Evolutionary conservation across 768 basidiomycete species (phyloP).

Genomic region (Suillus occidentalis): DNA sequence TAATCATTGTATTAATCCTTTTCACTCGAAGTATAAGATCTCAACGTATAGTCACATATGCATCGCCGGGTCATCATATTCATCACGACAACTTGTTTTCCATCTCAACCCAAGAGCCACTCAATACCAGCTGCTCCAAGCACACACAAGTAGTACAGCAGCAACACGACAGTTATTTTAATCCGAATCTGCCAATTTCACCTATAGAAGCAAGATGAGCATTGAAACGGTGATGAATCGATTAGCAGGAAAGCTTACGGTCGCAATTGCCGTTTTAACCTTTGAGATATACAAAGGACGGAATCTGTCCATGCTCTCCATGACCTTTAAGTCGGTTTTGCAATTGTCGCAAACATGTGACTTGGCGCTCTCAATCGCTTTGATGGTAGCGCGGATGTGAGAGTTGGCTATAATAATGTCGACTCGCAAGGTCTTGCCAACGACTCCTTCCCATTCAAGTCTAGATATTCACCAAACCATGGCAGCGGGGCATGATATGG

Average conservation of each 20-base stretch:
- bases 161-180: background rate
- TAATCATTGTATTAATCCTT: too few species aligned
- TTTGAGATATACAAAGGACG: background rate
- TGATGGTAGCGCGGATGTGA: background rate
- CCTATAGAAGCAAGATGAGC: constrained; percentile 2
- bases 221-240: constrained; percentile 1
- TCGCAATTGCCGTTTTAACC: constrained; percentile 1
- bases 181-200: background rate
- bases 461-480: constrained; percentile 1
- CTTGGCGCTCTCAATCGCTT: background rate
- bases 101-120: too few species aligned
- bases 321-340: background rate
- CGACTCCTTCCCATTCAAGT: background rate
- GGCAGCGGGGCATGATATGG: too few species aligned
- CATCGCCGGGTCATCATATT: too few species aligned
- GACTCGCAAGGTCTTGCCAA: background rate
- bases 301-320: background rate
- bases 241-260: background rate
- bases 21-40: too few species aligned
- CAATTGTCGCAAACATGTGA: background rate
- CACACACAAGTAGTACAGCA: background rate
- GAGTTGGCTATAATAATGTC: background rate
- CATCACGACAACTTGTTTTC: too few species aligned
- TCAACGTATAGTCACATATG: too few species aligned
- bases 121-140: too few species aligned